phyloP scores from a whole-genome alignment of 106 monocot species.

The Allium sativum region DNA sequence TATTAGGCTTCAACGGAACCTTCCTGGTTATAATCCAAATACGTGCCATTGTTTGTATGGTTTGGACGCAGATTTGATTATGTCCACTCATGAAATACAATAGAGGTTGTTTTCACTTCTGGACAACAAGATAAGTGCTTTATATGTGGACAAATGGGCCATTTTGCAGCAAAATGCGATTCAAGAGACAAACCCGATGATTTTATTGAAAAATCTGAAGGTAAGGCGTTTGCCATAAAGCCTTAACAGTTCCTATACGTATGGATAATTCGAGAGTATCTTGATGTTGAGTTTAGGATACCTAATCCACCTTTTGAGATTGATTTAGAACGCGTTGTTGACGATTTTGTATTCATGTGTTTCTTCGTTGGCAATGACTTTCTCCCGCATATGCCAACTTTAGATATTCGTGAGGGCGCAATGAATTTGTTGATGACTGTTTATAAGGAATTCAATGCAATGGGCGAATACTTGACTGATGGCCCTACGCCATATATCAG shows the following conservation, averaged over 20 bases:
- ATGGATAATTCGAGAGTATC: constrained; percentile 91
- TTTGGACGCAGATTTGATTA: no score
- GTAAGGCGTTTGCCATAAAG: constrained; percentile 44
- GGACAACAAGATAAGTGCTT: constrained; percentile 97
- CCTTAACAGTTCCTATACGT: constrained; percentile 97
- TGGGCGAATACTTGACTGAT: constrained; percentile 86
- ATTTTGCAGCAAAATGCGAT: constrained; percentile 86
- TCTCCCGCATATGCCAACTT: constrained; percentile 97
- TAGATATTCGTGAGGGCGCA: constrained; percentile 97
- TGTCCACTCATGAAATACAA: no score
- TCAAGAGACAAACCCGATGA: constrained; percentile 83
- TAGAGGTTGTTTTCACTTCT: constrained; percentile 84
- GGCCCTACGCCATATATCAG: constrained; percentile 67
- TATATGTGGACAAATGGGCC: constrained; percentile 91
- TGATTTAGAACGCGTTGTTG: constrained; percentile 84
- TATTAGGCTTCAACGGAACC: constrained; percentile 81
- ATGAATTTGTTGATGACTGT: constrained; percentile 87
- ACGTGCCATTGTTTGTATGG: constrained; percentile 92
- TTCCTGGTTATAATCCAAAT: constrained; percentile 86
- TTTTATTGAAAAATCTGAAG: constrained; percentile 72
- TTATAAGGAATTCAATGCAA: constrained; percentile 66
- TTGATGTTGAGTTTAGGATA: constrained; percentile 79
- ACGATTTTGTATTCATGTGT: constrained; percentile 94
- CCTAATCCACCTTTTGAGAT: constrained; percentile 77
- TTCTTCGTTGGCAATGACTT: constrained; percentile 99